Percentiles rank a stretch among this genome's conserved stretches.
Conservation (phyloP, 495 filamentous ascomycete species). For the Baudoinia panamericana region DNA sequence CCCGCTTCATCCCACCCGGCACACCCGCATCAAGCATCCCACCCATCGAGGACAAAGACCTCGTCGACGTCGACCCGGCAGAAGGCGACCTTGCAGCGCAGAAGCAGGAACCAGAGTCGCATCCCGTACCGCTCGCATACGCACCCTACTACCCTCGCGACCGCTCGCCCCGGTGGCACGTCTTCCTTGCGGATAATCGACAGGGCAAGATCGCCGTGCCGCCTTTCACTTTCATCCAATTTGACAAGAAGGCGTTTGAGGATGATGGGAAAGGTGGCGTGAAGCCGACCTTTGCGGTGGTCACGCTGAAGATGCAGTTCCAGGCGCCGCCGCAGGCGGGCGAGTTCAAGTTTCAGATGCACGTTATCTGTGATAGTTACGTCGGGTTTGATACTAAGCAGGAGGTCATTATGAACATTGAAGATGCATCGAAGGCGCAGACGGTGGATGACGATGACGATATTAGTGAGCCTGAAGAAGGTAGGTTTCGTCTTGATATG, state of each 20-base stretch:
- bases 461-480: constrained; percentile 95
- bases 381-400: constrained; percentile 80
- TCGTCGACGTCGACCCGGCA: constrained; percentile 82
- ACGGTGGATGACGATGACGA: constrained; percentile 76
- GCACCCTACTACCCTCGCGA: constrained; percentile 84
- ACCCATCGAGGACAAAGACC: constrained; percentile 56
- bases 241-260: constrained; percentile 74
- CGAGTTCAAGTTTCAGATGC: constrained; percentile 83
- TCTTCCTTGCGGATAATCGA: constrained; percentile 86
- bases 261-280: constrained; percentile 38
- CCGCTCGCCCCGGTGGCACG: constrained; percentile 78
- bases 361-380: constrained; percentile 85
- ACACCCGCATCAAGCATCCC: constrained; percentile 47
- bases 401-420: constrained; percentile 79
- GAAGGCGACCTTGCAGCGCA: constrained; percentile 80
- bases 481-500: constrained; percentile 49
- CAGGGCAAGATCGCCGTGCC: constrained; percentile 91
- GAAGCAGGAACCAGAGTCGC: constrained; percentile 39
- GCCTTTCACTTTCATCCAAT: constrained; percentile 78
- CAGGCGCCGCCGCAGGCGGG: constrained; percentile 86
- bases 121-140: constrained; percentile 64
- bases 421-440: constrained; percentile 73
- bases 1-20: constrained; percentile 84
- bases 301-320: constrained; percentile 95
- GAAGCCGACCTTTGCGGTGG: constrained; percentile 77